phyloP scores from a whole-genome alignment of 78 protist species.

The Tieghemostelium lacteum region DNA sequence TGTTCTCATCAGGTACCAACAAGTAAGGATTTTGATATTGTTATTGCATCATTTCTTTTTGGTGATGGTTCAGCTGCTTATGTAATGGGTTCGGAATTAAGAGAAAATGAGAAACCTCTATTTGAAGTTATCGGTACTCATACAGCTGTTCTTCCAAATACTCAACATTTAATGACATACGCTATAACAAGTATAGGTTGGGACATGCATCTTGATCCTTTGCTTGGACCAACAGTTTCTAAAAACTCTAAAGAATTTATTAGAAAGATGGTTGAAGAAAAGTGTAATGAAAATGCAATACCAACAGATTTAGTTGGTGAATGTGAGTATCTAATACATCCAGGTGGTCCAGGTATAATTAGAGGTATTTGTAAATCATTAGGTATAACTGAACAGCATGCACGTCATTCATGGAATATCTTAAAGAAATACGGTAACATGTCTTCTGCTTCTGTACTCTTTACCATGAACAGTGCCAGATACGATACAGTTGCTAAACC shows the following conservation, averaged over 20 bases:
- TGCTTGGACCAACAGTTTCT: constrained; percentile 21
- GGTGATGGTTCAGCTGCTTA: constrained; percentile 77
- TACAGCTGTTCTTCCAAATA: constrained; percentile 25
- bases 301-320: not conserved
- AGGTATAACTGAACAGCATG: constrained; percentile 12
- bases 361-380: constrained; percentile 13
- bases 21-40: constrained; percentile 30
- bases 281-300: too few relatives aligned
- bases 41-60: constrained; percentile 46
- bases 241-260: constrained; percentile 20
- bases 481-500: constrained; percentile 13
- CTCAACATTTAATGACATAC: constrained; percentile 48
- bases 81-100: constrained; percentile 32
- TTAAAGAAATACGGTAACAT: constrained; percentile 50
- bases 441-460: constrained; percentile 55
- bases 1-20: constrained; percentile 46
- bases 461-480: constrained; percentile 65
- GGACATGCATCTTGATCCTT: constrained; percentile 23
- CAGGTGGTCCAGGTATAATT: constrained; percentile 55
- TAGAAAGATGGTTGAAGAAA: not conserved
- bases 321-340: constrained; percentile 55
- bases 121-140: constrained; percentile 39
- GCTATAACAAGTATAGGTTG: constrained; percentile 31
- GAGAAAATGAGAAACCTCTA: constrained; percentile 29
- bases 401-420: constrained; percentile 39